These are phyloP conservation scores for Parasarocladium wereldwijsianum DNA, from an alignment of 2,329 filamentous ascomycete species.

Conservation along the genomic window DNA sequence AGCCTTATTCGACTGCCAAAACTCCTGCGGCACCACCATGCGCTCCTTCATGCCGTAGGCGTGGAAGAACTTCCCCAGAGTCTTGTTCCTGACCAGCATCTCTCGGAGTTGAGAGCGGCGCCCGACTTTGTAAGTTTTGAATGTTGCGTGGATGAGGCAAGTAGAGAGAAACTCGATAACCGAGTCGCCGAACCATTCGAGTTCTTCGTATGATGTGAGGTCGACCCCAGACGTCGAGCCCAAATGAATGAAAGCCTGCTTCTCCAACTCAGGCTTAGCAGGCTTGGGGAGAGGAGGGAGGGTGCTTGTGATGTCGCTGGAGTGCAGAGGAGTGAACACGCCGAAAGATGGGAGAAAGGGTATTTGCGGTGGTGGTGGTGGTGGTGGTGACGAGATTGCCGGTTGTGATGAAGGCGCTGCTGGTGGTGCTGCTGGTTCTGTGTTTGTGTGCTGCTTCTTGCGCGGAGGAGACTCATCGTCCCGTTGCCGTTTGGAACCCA, in stretches of 20 bases:
- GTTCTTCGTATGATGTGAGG: slow-evolving; percentile 50
- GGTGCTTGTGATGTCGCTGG: slow-evolving; percentile 29
- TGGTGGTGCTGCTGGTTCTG: too few species aligned
- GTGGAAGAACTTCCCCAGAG: slow-evolving; percentile 52
- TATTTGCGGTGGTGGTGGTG: too few species aligned
- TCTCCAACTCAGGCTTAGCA: slow-evolving; percentile 41
- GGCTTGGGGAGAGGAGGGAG: slow-evolving; percentile 48
- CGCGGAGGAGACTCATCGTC: too few species aligned
- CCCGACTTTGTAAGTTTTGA: slow-evolving; percentile 36
- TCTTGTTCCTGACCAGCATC: slow-evolving; percentile 65
- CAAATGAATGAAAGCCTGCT: slow-evolving; percentile 52
- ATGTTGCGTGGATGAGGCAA: slow-evolving; percentile 64
- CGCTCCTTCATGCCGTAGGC: slow-evolving; percentile 57
- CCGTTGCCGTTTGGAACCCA: too few species aligned
- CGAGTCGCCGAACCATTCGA: slow-evolving; percentile 83
- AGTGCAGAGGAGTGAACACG: too few species aligned
- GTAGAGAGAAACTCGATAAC: slow-evolving; percentile 69
- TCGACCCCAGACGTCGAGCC: slow-evolving; percentile 20
- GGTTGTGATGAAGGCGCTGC: too few species aligned
- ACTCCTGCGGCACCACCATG: slow-evolving; percentile 39
- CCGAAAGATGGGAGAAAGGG: too few species aligned
- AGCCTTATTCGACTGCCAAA: slow-evolving; percentile 14
- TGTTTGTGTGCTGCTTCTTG: too few species aligned
- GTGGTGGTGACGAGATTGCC: too few species aligned
- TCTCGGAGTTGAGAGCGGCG: slow-evolving; percentile 65